A percentile compares a stretch with the other conserved stretches of the same genome.
Evolutionary conservation across 768 basidiomycete genomes (phyloP).

Genomic region (Mycena galopus): DNA sequence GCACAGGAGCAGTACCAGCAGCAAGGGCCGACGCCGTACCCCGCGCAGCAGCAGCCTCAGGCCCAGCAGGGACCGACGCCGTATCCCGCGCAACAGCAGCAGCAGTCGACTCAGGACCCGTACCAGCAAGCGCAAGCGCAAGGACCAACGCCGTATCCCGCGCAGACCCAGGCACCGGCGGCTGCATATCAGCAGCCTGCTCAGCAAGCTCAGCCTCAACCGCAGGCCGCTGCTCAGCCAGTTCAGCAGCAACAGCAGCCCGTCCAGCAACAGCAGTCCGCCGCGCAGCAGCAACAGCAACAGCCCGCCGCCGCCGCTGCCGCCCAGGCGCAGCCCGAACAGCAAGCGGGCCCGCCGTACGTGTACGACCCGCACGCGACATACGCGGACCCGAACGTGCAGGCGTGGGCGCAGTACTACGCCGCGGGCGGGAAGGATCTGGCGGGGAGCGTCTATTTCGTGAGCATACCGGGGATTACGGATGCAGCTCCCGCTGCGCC

Average conservation of each 20-base stretch:
- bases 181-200: not conserved
- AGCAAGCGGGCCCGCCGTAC: slow-evolving; percentile 59
- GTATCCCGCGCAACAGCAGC: not conserved
- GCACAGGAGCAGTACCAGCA: slow-evolving; percentile 12
- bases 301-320: slow-evolving; percentile 18
- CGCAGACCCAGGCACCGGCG: not conserved
- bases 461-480: slow-evolving; percentile 81
- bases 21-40: slow-evolving; percentile 47
- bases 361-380: slow-evolving; percentile 73
- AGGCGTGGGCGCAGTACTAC: slow-evolving; percentile 91
- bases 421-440: slow-evolving; percentile 81
- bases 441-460: slow-evolving; percentile 85
- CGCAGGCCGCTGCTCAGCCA: no score
- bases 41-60: slow-evolving; percentile 36
- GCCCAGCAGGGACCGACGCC: slow-evolving; percentile 29
- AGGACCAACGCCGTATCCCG: not conserved
- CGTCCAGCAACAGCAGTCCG: slow-evolving; percentile 34
- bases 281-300: no score
- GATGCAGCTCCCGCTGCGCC: slow-evolving; percentile 47
- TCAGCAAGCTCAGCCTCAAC: no score
- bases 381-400: slow-evolving; percentile 85
- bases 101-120: slow-evolving; percentile 6
- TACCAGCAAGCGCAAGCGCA: slow-evolving; percentile 42
- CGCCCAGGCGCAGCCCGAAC: slow-evolving; percentile 38
- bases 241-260: no score